phyloP scores from a whole-genome alignment of 768 basidiomycete genomes.

The Astraeus odoratus region DNA sequence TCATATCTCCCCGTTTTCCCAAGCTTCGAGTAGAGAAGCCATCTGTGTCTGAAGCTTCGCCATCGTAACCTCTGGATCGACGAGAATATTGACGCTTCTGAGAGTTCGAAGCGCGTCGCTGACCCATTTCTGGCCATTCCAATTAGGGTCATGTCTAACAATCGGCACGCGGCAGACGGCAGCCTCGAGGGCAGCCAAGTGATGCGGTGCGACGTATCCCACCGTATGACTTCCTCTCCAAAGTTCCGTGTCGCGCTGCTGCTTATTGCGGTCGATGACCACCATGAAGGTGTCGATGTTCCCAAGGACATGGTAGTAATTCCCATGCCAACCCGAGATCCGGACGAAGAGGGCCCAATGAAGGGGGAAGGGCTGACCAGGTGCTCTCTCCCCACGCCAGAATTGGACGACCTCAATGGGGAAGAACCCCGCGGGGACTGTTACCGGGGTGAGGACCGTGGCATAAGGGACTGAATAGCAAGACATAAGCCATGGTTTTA shows the following conservation, averaged over 20 bases:
- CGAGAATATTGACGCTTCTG: constrained; percentile 6
- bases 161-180: constrained; percentile 7
- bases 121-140: constrained; percentile 25
- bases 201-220: constrained; percentile 13
- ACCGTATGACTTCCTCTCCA: constrained; percentile 23
- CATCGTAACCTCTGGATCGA: constrained; percentile 9
- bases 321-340: constrained; percentile 13
- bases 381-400: constrained; percentile 16
- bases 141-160: constrained; percentile 16
- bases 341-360: constrained; percentile 29
- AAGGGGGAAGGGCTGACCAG: constrained; percentile 8
- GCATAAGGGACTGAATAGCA: constrained; percentile 3
- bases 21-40: constrained; percentile 22
- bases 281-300: constrained; percentile 20
- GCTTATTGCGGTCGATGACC: constrained; percentile 4
- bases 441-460: constrained; percentile 6
- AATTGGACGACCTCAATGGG: constrained; percentile 25
- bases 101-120: constrained; percentile 13
- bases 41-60: constrained; percentile 18
- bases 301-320: constrained; percentile 23
- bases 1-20: constrained; percentile 24
- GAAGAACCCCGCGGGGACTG: constrained; percentile 13
- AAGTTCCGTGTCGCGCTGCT: constrained; percentile 4
- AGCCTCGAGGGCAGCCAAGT: constrained; percentile 12
- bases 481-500: not conserved